These are phyloP conservation scores for Tripidium arundinaceum DNA, from an alignment of 202 grass and related monocot species.

Conservation along the genomic window DNA sequence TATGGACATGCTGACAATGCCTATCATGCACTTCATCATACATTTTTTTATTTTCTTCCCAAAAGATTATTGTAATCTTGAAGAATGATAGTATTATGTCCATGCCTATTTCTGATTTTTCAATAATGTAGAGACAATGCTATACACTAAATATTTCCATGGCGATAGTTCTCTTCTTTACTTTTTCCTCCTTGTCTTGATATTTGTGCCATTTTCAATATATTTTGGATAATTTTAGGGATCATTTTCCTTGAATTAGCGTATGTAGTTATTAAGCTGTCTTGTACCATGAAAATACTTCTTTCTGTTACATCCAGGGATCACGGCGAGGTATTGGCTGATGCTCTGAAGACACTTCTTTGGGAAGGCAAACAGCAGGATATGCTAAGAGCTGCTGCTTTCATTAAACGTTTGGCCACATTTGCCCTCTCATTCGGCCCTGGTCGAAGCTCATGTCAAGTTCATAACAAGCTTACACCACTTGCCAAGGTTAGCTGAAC, in stretches of 20 bases:
- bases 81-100: neutral
- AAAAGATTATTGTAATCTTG: neutral
- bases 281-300: neutral
- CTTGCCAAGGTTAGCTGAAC: neutral
- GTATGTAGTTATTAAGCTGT: neutral
- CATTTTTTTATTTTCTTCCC: neutral
- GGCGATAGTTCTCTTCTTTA: neutral
- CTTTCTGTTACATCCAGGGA: constrained; percentile 49
- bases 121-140: neutral
- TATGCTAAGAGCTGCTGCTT: constrained; percentile 84
- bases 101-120: neutral
- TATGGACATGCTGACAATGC: neutral
- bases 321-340: constrained; percentile 70
- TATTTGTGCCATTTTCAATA: neutral
- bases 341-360: constrained; percentile 86
- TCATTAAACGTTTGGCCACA: constrained; percentile 86
- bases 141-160: neutral
- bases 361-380: constrained; percentile 94
- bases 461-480: neutral
- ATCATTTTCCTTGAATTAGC: constrained; percentile 2
- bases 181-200: neutral
- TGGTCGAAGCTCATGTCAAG: neutral
- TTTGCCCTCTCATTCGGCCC: constrained; percentile 88
- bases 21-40: neutral
- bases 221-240: neutral